Evolutionary conservation across 2,329 filamentous ascomycete species (phyloP).

Genomic region (Pseudogymnoascus verrucosus): DNA sequence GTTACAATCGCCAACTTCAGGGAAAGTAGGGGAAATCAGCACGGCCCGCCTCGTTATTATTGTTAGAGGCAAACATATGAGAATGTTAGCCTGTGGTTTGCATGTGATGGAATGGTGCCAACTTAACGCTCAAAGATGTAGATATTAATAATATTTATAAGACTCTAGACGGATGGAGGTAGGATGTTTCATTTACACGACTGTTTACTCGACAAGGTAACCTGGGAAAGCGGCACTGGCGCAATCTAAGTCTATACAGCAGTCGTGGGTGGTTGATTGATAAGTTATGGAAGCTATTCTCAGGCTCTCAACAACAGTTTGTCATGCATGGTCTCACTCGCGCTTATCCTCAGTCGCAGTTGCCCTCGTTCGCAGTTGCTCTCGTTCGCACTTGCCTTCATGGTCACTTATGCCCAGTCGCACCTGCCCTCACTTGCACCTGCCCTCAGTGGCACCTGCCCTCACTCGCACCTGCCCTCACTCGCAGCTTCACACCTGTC

Average conservation of each 20-base stretch:
- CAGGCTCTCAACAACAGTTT: background rate
- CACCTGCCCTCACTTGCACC: too few relatives aligned
- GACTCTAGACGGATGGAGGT: background rate
- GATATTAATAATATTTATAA: background rate
- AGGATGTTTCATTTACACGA: background rate
- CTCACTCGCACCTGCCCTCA: background rate
- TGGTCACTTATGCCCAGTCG: too few relatives aligned
- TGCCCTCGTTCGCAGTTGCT: background rate
- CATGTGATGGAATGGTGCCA: too few relatives aligned
- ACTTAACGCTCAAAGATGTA: background rate
- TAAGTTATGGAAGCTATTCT: background rate
- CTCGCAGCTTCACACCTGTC: too few relatives aligned
- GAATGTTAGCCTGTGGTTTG: background rate
- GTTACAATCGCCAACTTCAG: too few relatives aligned
- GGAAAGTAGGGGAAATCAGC: too few relatives aligned
- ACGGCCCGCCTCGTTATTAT: too few relatives aligned
- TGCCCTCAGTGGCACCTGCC: background rate
- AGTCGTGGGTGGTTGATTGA: background rate
- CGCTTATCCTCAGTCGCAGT: background rate
- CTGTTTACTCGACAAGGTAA: too few relatives aligned
- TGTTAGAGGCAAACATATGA: too few relatives aligned
- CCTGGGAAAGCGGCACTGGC: too few relatives aligned
- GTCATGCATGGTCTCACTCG: background rate
- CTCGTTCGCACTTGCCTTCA: background rate
- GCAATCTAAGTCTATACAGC: too few relatives aligned